Conservation (phyloP, 176 grass and related monocot genomes). For the Ensete glaucum region DNA sequence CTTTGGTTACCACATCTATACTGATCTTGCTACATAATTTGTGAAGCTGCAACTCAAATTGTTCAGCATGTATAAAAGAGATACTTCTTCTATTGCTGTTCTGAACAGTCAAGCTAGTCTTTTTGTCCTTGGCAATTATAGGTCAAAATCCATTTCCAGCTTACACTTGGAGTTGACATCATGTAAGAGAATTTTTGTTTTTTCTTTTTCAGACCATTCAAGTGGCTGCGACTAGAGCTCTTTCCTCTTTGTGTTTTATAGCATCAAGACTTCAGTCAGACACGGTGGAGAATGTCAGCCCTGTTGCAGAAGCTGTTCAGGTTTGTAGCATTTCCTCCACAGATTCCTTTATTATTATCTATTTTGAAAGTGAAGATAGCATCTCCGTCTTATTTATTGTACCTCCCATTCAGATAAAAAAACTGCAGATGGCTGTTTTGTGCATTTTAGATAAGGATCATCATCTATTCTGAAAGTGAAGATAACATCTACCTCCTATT, state of each 20-base stretch:
- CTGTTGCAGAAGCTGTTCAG: slow-evolving; percentile 57
- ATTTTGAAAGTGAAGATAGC: not conserved
- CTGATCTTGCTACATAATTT: no score
- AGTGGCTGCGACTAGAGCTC: slow-evolving; percentile 45
- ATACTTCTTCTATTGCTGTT: not conserved
- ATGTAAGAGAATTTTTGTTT: not conserved
- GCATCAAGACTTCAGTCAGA: slow-evolving; percentile 51
- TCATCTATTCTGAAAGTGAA: slow-evolving; percentile 17
- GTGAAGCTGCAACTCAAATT: not conserved
- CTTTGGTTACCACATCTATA: no score
- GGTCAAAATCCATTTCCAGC: not conserved
- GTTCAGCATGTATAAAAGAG: not conserved
- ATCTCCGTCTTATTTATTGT: slow-evolving; percentile 5
- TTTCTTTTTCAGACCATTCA: slow-evolving; percentile 53
- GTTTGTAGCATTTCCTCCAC: slow-evolving; percentile 31
- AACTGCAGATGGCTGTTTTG: slow-evolving; percentile 39
- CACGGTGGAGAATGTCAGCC: slow-evolving; percentile 51
- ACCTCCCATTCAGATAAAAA: slow-evolving; percentile 31
- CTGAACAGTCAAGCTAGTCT: not conserved
- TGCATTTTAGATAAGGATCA: slow-evolving; percentile 37
- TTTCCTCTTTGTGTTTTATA: slow-evolving; percentile 62
- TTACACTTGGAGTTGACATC: not conserved
- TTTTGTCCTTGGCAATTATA: no score
- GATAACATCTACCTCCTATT: not conserved
- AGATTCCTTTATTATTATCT: slow-evolving; percentile 9